phyloP scores from a whole-genome alignment of 2,329 filamentous ascomycete species.

The Fusarium guadeloupense region DNA sequence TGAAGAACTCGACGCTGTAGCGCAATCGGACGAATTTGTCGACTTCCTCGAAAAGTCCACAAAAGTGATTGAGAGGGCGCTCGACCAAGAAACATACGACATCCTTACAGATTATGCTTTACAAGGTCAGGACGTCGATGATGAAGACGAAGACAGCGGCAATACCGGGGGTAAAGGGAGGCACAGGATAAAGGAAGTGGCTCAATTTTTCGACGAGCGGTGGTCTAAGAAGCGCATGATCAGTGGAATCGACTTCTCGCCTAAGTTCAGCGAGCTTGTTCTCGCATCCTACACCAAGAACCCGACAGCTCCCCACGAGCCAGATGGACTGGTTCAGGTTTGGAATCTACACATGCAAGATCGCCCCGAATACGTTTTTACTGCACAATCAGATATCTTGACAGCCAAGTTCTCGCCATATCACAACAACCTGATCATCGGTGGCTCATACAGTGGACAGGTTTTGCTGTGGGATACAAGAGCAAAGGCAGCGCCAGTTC shows the following conservation, averaged over 20 bases:
- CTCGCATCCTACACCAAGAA: slow-evolving; percentile 98
- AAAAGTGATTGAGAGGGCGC: slow-evolving; percentile 93
- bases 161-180: slow-evolving; percentile 76
- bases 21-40: slow-evolving; percentile 90
- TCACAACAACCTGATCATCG: slow-evolving; percentile 94
- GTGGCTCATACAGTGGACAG: slow-evolving; percentile 95
- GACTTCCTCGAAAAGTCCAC: slow-evolving; percentile 96
- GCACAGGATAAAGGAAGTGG: slow-evolving; percentile 82
- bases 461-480: slow-evolving; percentile 97
- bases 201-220: slow-evolving; percentile 92
- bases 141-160: slow-evolving; percentile 82
- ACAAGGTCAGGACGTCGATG: slow-evolving; percentile 77
- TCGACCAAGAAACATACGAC: slow-evolving; percentile 92
- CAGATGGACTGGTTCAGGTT: slow-evolving; percentile 91
- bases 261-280: slow-evolving; percentile 92
- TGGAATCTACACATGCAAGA: slow-evolving; percentile 98
- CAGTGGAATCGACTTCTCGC: slow-evolving; percentile 93
- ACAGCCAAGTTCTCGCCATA: slow-evolving; percentile 98
- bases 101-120: slow-evolving; percentile 94
- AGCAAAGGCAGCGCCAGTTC: slow-evolving; percentile 86
- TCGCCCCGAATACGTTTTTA: slow-evolving; percentile 94
- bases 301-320: slow-evolving; percentile 90
- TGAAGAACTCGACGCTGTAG: slow-evolving; percentile 91
- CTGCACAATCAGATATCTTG: slow-evolving; percentile 93
- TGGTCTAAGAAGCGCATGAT: slow-evolving; percentile 99